These are phyloP conservation scores for Trichoderma reesei DNA, from an alignment of 495 filamentous ascomycete species.

Conservation along the genomic window DNA sequence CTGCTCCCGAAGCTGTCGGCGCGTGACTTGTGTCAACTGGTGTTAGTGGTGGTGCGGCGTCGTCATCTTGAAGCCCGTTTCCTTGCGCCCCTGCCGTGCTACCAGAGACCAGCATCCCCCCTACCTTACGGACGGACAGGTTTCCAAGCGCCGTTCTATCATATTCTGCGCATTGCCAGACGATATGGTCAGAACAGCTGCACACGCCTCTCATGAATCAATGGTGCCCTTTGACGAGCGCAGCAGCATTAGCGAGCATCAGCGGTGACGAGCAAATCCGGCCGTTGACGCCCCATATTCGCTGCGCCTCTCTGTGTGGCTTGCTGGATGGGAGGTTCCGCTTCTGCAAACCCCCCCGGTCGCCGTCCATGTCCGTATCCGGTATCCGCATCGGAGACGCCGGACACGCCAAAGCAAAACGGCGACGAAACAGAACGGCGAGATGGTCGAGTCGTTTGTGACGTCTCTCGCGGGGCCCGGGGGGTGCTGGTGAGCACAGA, in stretches of 20 bases:
- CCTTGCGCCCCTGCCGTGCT: not conserved
- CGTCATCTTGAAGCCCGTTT: not conserved
- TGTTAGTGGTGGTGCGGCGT: not conserved
- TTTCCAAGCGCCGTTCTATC: not conserved
- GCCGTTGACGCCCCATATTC: slow-evolving; percentile 3
- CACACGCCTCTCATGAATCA: slow-evolving; percentile 2
- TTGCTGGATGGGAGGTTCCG: not conserved
- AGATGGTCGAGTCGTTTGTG: not conserved
- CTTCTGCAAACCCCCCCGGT: not conserved
- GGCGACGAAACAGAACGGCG: slow-evolving; percentile 7
- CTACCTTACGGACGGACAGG: too few species aligned
- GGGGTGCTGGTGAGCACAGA: not conserved
- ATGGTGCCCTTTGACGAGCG: not conserved
- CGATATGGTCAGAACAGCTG: not conserved
- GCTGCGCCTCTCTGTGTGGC: slow-evolving; percentile 6
- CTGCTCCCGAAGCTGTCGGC: not conserved
- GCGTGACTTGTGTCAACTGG: not conserved
- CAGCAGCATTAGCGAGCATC: not conserved
- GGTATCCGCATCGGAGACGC: slow-evolving; percentile 3
- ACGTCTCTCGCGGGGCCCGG: not conserved
- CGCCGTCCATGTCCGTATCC: slow-evolving; percentile 7
- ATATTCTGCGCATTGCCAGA: not conserved
- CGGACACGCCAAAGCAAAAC: not conserved
- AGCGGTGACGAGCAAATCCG: not conserved
- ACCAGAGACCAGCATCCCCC: not conserved